Evolutionary conservation across 805 yeast genomes (phyloP).

Genomic region (Schwanniomyces occidentalis): DNA sequence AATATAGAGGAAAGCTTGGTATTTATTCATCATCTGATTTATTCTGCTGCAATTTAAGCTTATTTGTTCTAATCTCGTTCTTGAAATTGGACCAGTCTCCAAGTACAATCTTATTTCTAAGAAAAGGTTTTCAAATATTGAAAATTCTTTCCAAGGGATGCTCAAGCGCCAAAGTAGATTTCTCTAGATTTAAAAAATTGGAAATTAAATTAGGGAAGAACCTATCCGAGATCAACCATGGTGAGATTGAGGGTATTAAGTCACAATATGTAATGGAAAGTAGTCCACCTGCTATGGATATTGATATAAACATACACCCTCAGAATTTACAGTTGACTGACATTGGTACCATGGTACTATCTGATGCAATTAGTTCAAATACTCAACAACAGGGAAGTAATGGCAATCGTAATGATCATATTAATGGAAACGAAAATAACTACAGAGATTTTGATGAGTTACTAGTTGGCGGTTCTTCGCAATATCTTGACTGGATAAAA

Average conservation of each 20-base stretch:
- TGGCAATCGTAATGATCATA: neutral
- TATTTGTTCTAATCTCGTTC: conserved; percentile 13
- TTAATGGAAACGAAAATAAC: neutral
- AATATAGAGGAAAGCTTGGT: conserved; percentile 13
- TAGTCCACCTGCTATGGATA: neutral
- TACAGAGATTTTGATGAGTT: neutral
- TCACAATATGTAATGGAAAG: neutral
- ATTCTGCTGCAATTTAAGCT: conserved; percentile 14
- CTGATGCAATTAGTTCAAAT: neutral
- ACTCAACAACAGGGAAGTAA: no score
- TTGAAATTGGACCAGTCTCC: conserved; percentile 13
- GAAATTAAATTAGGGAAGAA: conserved; percentile 2
- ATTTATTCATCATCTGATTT: conserved; percentile 16
- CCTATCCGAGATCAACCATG: neutral
- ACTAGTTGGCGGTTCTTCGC: neutral
- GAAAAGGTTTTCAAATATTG: conserved; percentile 14
- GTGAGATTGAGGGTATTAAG: neutral
- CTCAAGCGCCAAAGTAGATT: conserved; percentile 13
- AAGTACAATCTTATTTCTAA: conserved; percentile 12
- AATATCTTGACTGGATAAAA: conserved; percentile 2
- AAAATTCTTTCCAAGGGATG: conserved; percentile 12
- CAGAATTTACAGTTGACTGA: neutral
- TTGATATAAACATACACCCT: conserved; percentile 1
- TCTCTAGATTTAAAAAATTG: neutral
- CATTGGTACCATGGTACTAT: conserved; percentile 1